Base-by-base conservation (phyloP, 2,329 filamentous ascomycete species). In the Penicillium sp. region DNA sequence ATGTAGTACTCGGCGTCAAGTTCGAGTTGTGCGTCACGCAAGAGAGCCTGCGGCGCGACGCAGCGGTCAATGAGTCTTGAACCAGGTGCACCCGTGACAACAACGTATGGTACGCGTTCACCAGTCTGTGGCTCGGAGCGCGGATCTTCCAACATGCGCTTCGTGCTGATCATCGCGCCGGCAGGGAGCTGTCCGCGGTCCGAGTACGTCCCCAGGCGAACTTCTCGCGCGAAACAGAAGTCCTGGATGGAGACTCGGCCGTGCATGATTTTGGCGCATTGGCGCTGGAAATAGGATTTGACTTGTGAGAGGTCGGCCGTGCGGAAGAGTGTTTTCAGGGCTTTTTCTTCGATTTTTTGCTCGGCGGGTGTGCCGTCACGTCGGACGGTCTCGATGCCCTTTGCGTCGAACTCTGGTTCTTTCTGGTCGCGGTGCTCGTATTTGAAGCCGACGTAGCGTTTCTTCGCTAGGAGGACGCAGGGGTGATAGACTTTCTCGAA, bases 401-500 rank as follows among this genome's bases (percentile, higher is more conserved):
- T 99, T 54, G 94, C 95, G 70, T 99, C 95, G 62, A 97, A 97
- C 1, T 96, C 90, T 0, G 94, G 93, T 61, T 87, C 85, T 8
- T 72, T 77, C 69, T 99, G 94, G 14, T 83, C 79, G 36, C 83
- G 84, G 61, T 81, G 84, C 69, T 99, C 94, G 75, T 95, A 99
- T 71, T 96, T 97, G 80, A 96, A 97, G 5, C 95, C 95, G 4
- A 97, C 95, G 65, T 99, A 99, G 52, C 94, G 89, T 71, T 99
- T 99, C 78, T 99, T 99, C 16, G 95, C 92, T 0, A 99, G 82
- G 4, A 99, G 81, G 0, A 97, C 86, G 69, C 93, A 97, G 0
- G 95, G 94, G 60, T 96, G 90, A 73, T 99, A 99, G 1, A 99
- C 93, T 66, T 99, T 99, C 71, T 99, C 94, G 64, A 99, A 97